Base-by-base conservation (phyloP, 805 yeast species). In the Maudiozyma saulgeensis region DNA sequence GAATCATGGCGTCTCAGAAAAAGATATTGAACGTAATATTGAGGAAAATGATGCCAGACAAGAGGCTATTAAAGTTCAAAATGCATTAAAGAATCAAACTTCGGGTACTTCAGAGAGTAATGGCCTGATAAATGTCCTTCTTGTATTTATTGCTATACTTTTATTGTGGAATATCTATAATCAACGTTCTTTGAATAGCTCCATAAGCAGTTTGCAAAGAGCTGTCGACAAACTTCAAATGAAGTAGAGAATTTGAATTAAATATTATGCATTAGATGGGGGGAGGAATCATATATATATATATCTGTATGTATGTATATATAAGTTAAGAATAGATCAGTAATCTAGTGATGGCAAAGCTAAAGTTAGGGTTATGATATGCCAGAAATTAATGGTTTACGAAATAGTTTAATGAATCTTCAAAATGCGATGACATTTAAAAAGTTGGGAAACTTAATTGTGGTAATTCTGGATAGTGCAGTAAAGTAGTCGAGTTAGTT, bases 401-500 rank as follows among this genome's bases (percentile, higher is more conserved):
- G 23, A 28, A 28, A 28, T 28, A 6, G 3, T 28, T 28, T 28
- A 8, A 28, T 16, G 16, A 35, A 35, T 35, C 19, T n/a, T n/a
- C 38, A 35, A 35, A 35, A 35, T 15, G 38, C 18, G 15, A n/a
- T n/a, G 9, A 35, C 18, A 26, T 13, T 55, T 49, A 55, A 35
- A 47, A 56, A 32, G 59, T 54, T 48, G 58, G 53, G 49, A 53
- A 49, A 41, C 45, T 52, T 23, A 59, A 47, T 44, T 56, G 55
- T 8, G 67, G 67, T 31, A 63, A 53, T 44, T 61, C 66, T 7
- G 67, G 67, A 46, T 61, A 61, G 31, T 38, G 49, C 6, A 40
- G 43, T 37, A 34, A 26, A 28, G 42, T 12, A 18, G 21, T 39
- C 23, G 28, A 7, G 4, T 21, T 47, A n/a, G 23, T 26, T 25